Evolutionary conservation across 257 asterid species (phyloP).

Genomic region (Penstemon eatonii): DNA sequence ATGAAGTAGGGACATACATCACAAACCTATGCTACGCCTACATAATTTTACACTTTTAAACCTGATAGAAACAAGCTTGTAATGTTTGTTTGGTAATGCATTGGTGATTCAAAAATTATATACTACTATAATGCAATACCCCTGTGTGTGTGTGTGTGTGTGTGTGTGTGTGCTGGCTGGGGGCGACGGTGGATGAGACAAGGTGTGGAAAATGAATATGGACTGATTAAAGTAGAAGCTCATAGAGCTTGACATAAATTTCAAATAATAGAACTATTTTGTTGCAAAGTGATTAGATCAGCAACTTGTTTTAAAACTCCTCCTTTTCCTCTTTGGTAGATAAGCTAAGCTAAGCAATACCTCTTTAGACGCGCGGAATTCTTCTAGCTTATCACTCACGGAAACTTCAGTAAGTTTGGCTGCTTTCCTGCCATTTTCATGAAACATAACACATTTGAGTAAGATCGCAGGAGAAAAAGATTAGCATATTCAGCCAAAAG

Average conservation of each 20-base stretch:
- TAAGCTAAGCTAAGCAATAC: slow-evolving; percentile 39
- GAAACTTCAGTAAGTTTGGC: slow-evolving; percentile 77
- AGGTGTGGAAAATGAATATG: neutral
- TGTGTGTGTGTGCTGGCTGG: neutral
- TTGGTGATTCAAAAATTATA: neutral
- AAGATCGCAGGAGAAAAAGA: neutral
- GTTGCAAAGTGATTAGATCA: slow-evolving; percentile 18
- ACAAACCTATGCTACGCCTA: slow-evolving; percentile 19
- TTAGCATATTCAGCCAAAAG: neutral
- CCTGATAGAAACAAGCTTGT: neutral
- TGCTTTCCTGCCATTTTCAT: slow-evolving; percentile 44
- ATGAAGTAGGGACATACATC: neutral
- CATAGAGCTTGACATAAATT: neutral
- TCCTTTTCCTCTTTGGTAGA: neutral
- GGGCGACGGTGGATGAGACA: neutral
- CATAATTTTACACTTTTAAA: neutral
- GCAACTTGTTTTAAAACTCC: slow-evolving; percentile 12
- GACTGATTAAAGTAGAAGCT: neutral
- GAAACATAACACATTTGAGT: slow-evolving; percentile 20
- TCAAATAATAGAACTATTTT: slow-evolving; percentile 6
- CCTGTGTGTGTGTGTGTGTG: neutral
- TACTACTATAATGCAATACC: neutral
- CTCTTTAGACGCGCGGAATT: slow-evolving; percentile 95
- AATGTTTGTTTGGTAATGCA: neutral
- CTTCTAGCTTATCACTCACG: slow-evolving; percentile 92